Conservation (phyloP, 2,329 filamentous ascomycete genomes). For the Fusarium camptoceras region DNA sequence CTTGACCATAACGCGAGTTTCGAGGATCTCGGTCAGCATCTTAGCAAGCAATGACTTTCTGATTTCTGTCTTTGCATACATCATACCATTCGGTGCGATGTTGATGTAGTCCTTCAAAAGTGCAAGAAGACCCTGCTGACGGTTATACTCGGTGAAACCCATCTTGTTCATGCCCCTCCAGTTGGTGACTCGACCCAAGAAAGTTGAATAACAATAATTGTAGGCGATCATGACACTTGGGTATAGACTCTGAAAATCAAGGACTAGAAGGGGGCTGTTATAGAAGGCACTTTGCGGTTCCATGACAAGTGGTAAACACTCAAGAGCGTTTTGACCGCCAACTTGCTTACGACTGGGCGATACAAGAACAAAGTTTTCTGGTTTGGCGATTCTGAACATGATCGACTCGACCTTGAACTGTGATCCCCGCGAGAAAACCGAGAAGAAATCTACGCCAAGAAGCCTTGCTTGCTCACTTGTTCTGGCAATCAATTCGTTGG, state of each 20-base stretch:
- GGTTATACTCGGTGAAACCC: conserved; percentile 89
- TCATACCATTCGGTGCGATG: conserved; percentile 94
- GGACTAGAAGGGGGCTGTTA: conserved; percentile 85
- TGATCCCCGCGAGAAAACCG: conserved; percentile 92
- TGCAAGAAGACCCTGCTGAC: conserved; percentile 79
- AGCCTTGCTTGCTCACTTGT: conserved; percentile 95
- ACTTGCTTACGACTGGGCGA: conserved; percentile 94
- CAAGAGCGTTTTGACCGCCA: conserved; percentile 90
- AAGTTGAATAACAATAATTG: conserved; percentile 99
- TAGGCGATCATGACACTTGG: conserved; percentile 99
- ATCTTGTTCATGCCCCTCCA: conserved; percentile 96
- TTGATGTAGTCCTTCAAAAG: conserved; percentile 88
- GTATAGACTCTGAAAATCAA: conserved; percentile 97
- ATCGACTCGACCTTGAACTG: conserved; percentile 99
- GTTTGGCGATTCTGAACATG: conserved; percentile 98
- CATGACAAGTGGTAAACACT: conserved; percentile 96
- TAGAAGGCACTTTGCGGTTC: conserved; percentile 97
- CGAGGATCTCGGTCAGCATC: conserved; percentile 95
- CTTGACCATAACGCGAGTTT: conserved; percentile 98
- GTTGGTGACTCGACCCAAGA: conserved; percentile 83
- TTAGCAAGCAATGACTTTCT: conserved; percentile 92
- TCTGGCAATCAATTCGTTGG: conserved; percentile 86
- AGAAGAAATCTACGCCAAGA: conserved; percentile 95
- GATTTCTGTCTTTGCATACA: conserved; percentile 88
- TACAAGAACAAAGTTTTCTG: conserved; percentile 90